Conservation (phyloP, 139 green algal genomes). For the Haematococcus lacustris region DNA sequence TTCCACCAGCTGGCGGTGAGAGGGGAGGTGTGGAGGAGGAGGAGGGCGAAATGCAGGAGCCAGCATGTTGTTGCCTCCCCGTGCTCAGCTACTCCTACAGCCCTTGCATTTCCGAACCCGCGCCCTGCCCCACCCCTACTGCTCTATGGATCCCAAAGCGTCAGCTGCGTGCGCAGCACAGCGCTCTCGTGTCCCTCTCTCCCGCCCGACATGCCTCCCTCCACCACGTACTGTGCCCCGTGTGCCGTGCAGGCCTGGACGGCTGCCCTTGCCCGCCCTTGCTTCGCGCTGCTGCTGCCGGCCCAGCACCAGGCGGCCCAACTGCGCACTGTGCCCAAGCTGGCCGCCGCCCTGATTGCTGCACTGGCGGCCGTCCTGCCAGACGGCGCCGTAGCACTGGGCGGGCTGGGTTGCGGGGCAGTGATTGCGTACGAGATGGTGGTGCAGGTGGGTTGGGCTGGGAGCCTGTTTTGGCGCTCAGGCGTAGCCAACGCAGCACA, state of each 20-base stretch:
- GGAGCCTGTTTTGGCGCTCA: neutral
- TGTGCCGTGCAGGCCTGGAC: neutral
- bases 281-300: neutral
- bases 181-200: neutral
- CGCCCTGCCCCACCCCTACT: neutral
- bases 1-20: too few species aligned
- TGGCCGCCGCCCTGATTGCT: neutral
- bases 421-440: neutral
- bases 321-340: neutral
- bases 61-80: too few species aligned
- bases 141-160: neutral
- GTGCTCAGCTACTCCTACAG: neutral
- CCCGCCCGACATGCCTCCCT: too few species aligned
- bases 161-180: neutral
- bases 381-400: neutral
- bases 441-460: neutral
- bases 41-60: too few species aligned
- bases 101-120: neutral
- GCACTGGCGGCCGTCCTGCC: neutral
- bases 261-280: neutral
- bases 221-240: too few species aligned
- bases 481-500: neutral
- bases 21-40: too few species aligned
- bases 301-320: neutral
- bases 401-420: neutral